Evolutionary conservation across 2,329 filamentous ascomycete genomes (phyloP).

Genomic region (Pseudocercospora pini-densiflorae): DNA sequence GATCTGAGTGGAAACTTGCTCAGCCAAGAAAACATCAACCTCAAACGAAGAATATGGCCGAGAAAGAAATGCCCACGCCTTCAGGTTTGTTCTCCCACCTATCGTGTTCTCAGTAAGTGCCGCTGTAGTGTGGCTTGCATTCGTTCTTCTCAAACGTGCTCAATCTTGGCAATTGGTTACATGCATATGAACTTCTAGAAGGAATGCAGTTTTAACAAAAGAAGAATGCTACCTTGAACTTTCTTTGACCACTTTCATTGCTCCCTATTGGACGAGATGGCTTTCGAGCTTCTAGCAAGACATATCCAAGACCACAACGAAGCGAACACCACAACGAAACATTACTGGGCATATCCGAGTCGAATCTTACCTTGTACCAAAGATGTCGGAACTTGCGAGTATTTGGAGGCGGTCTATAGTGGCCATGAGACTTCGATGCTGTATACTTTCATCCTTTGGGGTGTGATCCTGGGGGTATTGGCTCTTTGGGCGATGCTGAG

Average conservation of each 20-base stretch:
- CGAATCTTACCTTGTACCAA: slow-evolving; percentile 62
- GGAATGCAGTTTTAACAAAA: not conserved
- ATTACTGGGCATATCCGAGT: slow-evolving; percentile 62
- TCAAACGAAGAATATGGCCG: not conserved
- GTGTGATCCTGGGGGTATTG: slow-evolving; percentile 55
- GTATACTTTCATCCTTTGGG: slow-evolving; percentile 63
- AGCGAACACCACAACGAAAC: slow-evolving; percentile 31
- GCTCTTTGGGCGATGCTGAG: slow-evolving; percentile 49
- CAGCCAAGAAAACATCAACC: not conserved
- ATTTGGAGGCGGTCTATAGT: slow-evolving; percentile 61
- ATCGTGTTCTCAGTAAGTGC: not conserved
- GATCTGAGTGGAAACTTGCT: not conserved
- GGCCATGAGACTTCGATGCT: slow-evolving; percentile 60
- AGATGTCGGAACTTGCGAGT: slow-evolving; percentile 62
- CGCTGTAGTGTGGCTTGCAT: slow-evolving; percentile 7
- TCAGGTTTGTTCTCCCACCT: not conserved
- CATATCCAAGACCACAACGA: slow-evolving; percentile 39
- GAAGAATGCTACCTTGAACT: slow-evolving; percentile 4
- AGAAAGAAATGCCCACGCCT: not conserved
- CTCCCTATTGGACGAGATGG: slow-evolving; percentile 1
- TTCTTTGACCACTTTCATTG: not conserved
- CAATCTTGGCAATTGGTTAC: slow-evolving; percentile 9
- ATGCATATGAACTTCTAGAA: not conserved
- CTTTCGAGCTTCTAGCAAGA: not conserved
- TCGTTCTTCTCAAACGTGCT: slow-evolving; percentile 21